Conservation (phyloP, 192 early-diverging fungal species). For the Backusella psychrophila region DNA sequence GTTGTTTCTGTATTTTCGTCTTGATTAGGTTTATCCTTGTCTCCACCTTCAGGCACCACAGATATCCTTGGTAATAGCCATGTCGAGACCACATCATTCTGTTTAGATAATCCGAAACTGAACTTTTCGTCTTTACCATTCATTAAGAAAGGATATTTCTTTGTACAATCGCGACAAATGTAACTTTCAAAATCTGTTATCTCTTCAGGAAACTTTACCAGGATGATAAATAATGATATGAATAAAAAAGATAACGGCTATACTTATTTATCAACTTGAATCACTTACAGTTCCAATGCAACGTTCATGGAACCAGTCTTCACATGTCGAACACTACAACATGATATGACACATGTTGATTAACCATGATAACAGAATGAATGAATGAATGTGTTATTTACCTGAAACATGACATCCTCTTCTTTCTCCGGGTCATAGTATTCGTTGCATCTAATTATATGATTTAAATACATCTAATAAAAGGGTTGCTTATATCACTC, state of each 20-base stretch:
- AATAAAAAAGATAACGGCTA: not conserved
- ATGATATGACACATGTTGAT: not conserved
- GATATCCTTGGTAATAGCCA: conserved; percentile 15
- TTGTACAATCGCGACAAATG: conserved; percentile 66
- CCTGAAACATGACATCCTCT: conserved; percentile 67
- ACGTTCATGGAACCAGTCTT: conserved; percentile 80
- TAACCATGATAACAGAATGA: not conserved
- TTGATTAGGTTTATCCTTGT: not conserved
- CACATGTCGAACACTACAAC: conserved; percentile 80
- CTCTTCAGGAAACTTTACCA: conserved; percentile 45
- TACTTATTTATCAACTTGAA: not conserved
- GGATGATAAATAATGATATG: not conserved
- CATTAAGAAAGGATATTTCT: conserved; percentile 41
- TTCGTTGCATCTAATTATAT: conserved; percentile 59
- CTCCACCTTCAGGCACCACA: not conserved
- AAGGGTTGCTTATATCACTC: not conserved
- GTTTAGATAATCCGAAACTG: conserved; percentile 12
- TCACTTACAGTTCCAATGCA: conserved; percentile 62
- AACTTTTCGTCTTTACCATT: conserved; percentile 20
- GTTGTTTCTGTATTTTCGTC: not conserved
- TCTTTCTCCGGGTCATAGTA: conserved; percentile 75
- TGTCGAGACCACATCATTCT: conserved; percentile 29
- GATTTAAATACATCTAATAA: not conserved
- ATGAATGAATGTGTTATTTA: not conserved
- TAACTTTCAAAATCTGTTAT: conserved; percentile 60